A percentile compares a stretch with the other conserved stretches of the same genome.
phyloP scores from a whole-genome alignment of 257 asterid genomes.

The Knoxia roxburghii region DNA sequence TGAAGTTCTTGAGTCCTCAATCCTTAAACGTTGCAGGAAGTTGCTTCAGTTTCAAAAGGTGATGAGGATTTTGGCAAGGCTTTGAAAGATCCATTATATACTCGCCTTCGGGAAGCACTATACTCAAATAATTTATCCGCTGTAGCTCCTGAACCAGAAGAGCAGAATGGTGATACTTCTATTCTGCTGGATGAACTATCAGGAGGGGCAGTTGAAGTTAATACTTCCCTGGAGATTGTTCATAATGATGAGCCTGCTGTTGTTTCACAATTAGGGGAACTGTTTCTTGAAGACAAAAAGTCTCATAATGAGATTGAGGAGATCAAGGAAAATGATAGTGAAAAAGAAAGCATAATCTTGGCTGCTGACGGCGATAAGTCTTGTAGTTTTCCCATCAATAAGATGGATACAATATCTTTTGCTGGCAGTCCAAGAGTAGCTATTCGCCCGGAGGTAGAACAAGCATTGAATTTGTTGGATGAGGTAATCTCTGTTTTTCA shows the following conservation, averaged over 20 bases:
- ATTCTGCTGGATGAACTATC: conserved; percentile 23
- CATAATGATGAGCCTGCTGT: conserved; percentile 4
- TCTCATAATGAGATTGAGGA: conserved; percentile 46
- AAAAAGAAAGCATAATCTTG: conserved; percentile 16
- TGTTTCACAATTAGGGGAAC: conserved; percentile 21
- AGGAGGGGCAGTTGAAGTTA: background rate
- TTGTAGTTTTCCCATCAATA: conserved; percentile 15
- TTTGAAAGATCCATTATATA: conserved; percentile 51
- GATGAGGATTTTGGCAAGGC: conserved; percentile 45
- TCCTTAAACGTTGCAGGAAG: conserved; percentile 51
- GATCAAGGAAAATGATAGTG: conserved; percentile 35
- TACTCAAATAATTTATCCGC: conserved; percentile 25
- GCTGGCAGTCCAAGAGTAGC: conserved; percentile 16
- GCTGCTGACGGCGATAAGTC: conserved; percentile 17
- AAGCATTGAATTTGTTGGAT: conserved; percentile 57
- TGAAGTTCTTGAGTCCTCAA: background rate
- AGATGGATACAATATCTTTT: conserved; percentile 20
- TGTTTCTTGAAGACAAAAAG: conserved; percentile 15
- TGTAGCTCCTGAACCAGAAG: conserved; percentile 20
- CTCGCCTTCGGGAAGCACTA: conserved; percentile 48
- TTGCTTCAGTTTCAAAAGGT: conserved; percentile 60
- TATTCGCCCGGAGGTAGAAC: conserved; percentile 34
- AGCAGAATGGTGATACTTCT: conserved; percentile 9
- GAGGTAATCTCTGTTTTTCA: conserved; percentile 49
- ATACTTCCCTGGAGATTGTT: conserved; percentile 11